Conservation (phyloP, 2,329 filamentous ascomycete species). For the Pseudogymnoascus pannorum region DNA sequence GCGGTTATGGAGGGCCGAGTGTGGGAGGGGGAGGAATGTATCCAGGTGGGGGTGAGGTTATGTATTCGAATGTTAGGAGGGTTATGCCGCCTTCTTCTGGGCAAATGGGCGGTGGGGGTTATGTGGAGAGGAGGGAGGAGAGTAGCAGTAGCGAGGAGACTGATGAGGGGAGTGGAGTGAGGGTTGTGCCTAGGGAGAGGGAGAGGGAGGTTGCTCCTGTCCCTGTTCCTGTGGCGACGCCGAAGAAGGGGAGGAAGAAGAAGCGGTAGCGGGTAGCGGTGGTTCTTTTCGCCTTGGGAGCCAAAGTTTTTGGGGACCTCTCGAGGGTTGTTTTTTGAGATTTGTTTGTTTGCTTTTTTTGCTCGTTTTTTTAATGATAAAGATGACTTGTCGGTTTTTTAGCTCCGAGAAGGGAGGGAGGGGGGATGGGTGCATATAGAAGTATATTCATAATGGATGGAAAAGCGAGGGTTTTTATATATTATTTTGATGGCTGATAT, state of each 20-base stretch:
- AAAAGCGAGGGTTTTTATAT: not conserved
- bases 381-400: not conserved
- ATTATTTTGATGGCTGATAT: not conserved
- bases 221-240: not conserved
- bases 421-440: not conserved
- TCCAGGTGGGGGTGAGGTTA: not conserved
- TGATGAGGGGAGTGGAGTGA: not conserved
- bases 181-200: not conserved
- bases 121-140: not conserved
- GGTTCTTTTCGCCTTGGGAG: not conserved
- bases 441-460: not conserved
- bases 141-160: not conserved
- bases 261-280: not conserved
- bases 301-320: too few species aligned
- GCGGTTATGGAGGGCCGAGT: not conserved
- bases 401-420: not conserved
- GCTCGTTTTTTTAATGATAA: too few species aligned
- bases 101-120: not conserved
- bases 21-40: not conserved
- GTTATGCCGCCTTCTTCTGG: not conserved
- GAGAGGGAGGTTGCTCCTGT: not conserved
- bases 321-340: too few species aligned
- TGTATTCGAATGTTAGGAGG: not conserved
- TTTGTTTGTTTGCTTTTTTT: too few species aligned
- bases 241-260: conserved; percentile 2